Evolutionary conservation across 192 early-diverging fungal species (phyloP).

Genomic region (Funneliformis geosporum): DNA sequence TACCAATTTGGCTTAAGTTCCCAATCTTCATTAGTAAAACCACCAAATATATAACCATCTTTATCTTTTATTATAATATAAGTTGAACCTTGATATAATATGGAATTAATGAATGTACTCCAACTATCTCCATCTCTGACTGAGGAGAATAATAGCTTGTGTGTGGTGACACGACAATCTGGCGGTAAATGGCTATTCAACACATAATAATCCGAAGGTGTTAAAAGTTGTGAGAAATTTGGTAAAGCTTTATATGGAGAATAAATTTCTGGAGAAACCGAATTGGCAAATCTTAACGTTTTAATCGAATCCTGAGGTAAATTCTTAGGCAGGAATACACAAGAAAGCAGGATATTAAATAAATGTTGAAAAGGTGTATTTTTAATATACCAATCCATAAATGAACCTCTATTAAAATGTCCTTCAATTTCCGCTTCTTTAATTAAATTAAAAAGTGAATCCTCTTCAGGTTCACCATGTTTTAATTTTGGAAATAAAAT

Average conservation of each 20-base stretch:
- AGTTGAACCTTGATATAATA: conserved; percentile 51
- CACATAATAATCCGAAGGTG: conserved; percentile 22
- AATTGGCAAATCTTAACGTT: background rate
- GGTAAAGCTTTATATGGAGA: background rate
- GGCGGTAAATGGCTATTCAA: conserved; percentile 11
- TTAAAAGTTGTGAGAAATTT: conserved; percentile 17
- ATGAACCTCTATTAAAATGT: background rate
- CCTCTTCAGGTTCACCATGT: conserved; percentile 13
- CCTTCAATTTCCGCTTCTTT: background rate
- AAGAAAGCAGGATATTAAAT: background rate
- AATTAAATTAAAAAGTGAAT: background rate
- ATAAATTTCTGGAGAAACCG: background rate
- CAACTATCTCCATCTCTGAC: conserved; percentile 49
- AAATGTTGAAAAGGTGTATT: conserved; percentile 23
- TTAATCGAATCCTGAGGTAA: background rate
- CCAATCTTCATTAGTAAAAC: conserved; percentile 62
- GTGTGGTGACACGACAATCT: conserved; percentile 33
- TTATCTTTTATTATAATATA: conserved; percentile 52
- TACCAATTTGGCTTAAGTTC: conserved; percentile 62
- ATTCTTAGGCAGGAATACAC: background rate
- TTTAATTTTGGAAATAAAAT: background rate
- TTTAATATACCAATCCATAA: conserved; percentile 23
- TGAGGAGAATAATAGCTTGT: conserved; percentile 50
- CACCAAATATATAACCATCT: conserved; percentile 66
- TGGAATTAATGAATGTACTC: conserved; percentile 48